phyloP scores from a whole-genome alignment of 345 rosid genomes.

The Eucalyptus marginata region DNA sequence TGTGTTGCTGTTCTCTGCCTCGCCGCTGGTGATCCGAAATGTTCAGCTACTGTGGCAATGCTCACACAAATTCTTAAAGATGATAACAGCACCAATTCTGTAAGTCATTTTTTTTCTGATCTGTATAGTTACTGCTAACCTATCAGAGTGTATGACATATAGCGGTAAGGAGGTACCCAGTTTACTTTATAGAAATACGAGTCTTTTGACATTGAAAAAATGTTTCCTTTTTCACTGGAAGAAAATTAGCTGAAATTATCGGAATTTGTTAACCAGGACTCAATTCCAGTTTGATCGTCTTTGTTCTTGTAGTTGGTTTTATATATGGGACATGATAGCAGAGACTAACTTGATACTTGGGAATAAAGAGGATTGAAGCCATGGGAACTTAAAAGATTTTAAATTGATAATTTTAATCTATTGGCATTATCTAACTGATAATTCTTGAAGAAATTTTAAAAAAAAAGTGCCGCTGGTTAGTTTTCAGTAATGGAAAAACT shows the following conservation, averaged over 20 bases:
- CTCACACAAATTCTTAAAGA: constrained; percentile 75
- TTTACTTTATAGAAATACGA: background rate
- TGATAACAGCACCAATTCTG: constrained; percentile 69
- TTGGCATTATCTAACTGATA: background rate
- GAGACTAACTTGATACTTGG: background rate
- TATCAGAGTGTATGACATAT: background rate
- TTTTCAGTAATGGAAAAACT: background rate
- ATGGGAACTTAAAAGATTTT: background rate
- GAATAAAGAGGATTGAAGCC: background rate
- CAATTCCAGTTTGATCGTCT: background rate
- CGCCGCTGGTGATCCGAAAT: constrained; percentile 85
- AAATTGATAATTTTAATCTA: background rate
- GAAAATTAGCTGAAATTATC: background rate
- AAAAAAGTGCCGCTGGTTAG: background rate
- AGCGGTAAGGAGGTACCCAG: background rate
- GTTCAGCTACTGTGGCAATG: constrained; percentile 90
- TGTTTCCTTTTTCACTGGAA: background rate
- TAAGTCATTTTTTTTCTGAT: constrained; percentile 18
- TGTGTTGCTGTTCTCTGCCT: constrained; percentile 98
- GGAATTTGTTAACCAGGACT: background rate
- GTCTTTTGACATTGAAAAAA: background rate
- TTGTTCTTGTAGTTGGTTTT: background rate
- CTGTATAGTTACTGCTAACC: background rate
- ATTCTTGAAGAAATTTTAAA: background rate
- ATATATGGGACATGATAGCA: background rate